Evolutionary conservation across 352 stramenopile species (phyloP), one percentile per base, ranked within the genome.

Genomic region (Phytophthora hybrid): DNA sequence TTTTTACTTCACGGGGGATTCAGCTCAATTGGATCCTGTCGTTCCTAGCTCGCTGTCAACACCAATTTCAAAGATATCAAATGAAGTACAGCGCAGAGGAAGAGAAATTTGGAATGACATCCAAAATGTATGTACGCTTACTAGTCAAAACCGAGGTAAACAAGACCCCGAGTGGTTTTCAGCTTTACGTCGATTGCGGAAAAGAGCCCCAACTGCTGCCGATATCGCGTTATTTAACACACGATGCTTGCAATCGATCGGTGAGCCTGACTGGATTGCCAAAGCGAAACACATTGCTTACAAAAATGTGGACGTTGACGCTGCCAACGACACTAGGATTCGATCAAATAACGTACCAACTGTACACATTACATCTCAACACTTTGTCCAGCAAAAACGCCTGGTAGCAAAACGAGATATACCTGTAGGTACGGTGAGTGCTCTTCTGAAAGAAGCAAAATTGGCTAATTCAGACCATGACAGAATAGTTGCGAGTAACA

Each of bases 121-220:
- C 46, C 16, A 14, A 6, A 46, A n/a, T 9, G 31, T 64, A 1
- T 64, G 58, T 10, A 41, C 8, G 26, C 18, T 64, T 13, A 54
- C 58, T 4, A 16, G 10, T 44, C 37, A 64, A 54, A 64, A 64
- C 29, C 26, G 58, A 44, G 23, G 58, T 4, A 62, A 55, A 44
- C 3, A 8, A 6, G 58, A 64, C 19, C 58, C 58, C 0, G 39
- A 46, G 7, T 64, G 58, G 58, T 55, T 64, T 31, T 6, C 14
- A 5, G 58, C 58, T 1, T 31, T 64, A 3, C 37, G 58, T 9
- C 58, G 41, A n/a, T 5, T 11, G 23, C 49, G 16, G 14, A 8
- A 21, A 23, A 52, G 18, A 19, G 9, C 37, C 13, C 39, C 58
- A 21, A 64, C 58, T 5, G 4, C 21, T 16, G 19, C 14, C 4